A percentile compares a stretch with the other conserved stretches of the same genome.
Conservation (phyloP, 2,329 filamentous ascomycete genomes). For the Hyphodiscus sp. region DNA sequence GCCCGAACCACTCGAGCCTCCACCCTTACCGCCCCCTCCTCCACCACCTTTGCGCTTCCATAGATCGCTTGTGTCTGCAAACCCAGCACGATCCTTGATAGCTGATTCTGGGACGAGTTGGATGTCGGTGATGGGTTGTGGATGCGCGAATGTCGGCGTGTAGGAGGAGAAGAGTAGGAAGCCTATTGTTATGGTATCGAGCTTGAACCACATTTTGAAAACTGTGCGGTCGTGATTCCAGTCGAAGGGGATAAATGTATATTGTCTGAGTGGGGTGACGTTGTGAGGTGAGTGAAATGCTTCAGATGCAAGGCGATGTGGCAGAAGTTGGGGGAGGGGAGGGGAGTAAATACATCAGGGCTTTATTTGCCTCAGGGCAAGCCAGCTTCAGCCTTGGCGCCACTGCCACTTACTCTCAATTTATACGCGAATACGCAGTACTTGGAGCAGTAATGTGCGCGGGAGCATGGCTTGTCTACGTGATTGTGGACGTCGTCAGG, state of each 20-base stretch:
- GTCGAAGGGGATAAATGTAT: background rate
- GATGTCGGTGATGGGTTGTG: conserved; percentile 14
- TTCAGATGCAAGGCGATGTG: too few relatives aligned
- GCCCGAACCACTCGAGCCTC: conserved; percentile 4
- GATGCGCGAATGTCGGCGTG: conserved; percentile 15
- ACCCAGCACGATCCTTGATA: conserved; percentile 5
- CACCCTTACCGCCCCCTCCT: conserved; percentile 43
- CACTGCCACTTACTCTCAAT: too few relatives aligned
- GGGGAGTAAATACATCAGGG: too few relatives aligned
- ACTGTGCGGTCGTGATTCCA: background rate
- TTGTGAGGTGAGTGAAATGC: background rate
- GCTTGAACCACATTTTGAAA: conserved; percentile 16
- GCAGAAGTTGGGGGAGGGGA: too few relatives aligned
- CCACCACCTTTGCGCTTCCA: conserved; percentile 58
- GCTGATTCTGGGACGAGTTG: conserved; percentile 5
- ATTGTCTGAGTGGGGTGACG: background rate
- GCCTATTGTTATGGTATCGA: conserved; percentile 12
- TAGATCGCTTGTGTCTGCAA: conserved; percentile 33
- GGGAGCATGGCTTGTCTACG: too few relatives aligned
- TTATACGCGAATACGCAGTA: too few relatives aligned
- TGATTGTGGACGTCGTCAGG: too few relatives aligned
- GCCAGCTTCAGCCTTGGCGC: too few relatives aligned
- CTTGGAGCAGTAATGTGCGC: too few relatives aligned
- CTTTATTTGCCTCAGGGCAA: too few relatives aligned
- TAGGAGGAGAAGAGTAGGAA: conserved; percentile 12